Conservation (phyloP, 1,139 yeast species). For the Pichia sp. region DNA sequence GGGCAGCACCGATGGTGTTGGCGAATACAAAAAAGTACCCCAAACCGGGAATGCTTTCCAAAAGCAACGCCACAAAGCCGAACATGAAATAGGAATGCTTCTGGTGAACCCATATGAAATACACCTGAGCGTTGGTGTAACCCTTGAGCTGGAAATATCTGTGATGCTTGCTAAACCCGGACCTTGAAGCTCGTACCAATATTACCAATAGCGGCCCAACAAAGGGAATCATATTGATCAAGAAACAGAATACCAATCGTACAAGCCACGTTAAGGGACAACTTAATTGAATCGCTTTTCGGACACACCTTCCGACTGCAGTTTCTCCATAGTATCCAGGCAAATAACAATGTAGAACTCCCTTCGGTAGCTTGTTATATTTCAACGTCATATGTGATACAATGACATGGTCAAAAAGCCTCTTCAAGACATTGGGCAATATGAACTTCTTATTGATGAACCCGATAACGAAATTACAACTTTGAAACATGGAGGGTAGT, state of each 20-base stretch:
- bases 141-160: conserved; percentile 62
- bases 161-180: conserved; percentile 52
- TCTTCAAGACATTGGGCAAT: conserved; percentile 54
- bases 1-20: conserved; percentile 65
- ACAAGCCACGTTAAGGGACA: conserved; percentile 33
- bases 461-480: conserved; percentile 48
- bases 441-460: conserved; percentile 46
- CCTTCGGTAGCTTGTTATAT: conserved; percentile 22
- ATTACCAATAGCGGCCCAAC: conserved; percentile 57
- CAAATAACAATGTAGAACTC: conserved; percentile 43
- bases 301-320: conserved; percentile 32
- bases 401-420: conserved; percentile 56
- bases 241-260: conserved; percentile 34
- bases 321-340: conserved; percentile 39
- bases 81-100: conserved; percentile 34
- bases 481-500: conserved; percentile 42
- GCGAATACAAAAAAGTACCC: conserved; percentile 63
- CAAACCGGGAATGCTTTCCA: conserved; percentile 59
- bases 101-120: conserved; percentile 25
- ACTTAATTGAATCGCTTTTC: conserved; percentile 24
- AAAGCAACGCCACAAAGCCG: conserved; percentile 54
- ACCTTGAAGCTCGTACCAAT: conserved; percentile 53
- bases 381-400: conserved; percentile 36
- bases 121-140: conserved; percentile 39
- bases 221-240: conserved; percentile 53